Conservation (phyloP, 352 stramenopile genomes). For the Globisporangium echinulatum region DNA sequence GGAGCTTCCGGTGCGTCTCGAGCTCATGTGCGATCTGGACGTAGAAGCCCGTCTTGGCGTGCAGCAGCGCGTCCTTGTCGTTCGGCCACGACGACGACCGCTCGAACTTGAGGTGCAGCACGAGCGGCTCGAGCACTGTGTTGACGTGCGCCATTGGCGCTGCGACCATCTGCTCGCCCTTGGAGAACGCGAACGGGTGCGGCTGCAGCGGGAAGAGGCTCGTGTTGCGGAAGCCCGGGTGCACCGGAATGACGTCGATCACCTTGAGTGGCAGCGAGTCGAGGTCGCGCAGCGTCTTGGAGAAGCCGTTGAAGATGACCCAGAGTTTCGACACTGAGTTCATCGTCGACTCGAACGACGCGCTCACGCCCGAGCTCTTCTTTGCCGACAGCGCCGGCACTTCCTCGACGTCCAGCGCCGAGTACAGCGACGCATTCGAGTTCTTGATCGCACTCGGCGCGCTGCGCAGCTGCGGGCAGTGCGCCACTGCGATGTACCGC, state of each 20-base stretch:
- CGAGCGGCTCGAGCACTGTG: constrained; percentile 68
- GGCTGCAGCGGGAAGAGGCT: constrained; percentile 76
- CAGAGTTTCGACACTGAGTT: constrained; percentile 70
- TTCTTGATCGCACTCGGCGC: constrained; percentile 51
- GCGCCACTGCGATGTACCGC: constrained; percentile 60
- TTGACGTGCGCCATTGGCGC: constrained; percentile 55
- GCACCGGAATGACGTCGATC: constrained; percentile 68
- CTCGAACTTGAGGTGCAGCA: constrained; percentile 78
- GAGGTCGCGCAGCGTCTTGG: constrained; percentile 66
- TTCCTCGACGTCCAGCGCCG: constrained; percentile 55
- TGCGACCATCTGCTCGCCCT: constrained; percentile 49
- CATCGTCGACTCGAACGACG: constrained; percentile 70
- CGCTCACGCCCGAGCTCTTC: constrained; percentile 24
- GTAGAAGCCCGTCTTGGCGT: constrained; percentile 88
- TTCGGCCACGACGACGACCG: constrained; percentile 82
- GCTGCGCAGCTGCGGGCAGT: constrained; percentile 45
- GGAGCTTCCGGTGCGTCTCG: constrained; percentile 44
- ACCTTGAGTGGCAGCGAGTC: constrained; percentile 85
- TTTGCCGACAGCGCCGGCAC: constrained; percentile 26
- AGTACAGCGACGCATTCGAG: constrained; percentile 69
- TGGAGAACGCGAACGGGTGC: constrained; percentile 82
- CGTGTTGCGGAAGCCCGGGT: constrained; percentile 82
- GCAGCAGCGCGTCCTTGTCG: constrained; percentile 65
- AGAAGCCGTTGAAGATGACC: constrained; percentile 77
- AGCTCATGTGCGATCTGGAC: constrained; percentile 83